A percentile compares a stretch with the other conserved stretches of the same genome.
Conservation (phyloP, 108 stramenopile genomes). For the Ochromonas danica region DNA sequence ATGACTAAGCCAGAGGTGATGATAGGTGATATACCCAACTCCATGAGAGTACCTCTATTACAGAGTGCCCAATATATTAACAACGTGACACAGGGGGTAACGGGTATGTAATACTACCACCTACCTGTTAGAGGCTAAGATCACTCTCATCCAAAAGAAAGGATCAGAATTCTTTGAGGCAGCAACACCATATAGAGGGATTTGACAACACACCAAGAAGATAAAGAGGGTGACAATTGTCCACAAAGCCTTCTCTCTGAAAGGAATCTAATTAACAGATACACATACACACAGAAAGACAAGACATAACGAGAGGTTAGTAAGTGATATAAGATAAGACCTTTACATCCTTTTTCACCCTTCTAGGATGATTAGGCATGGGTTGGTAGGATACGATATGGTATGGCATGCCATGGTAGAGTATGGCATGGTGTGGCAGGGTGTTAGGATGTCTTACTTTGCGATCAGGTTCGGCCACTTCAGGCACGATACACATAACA, state of each 20-base stretch:
- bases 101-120: neutral
- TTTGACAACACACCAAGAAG: constrained; percentile 98
- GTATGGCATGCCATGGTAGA: too few species aligned
- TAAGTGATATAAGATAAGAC: too few species aligned
- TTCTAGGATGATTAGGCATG: too few species aligned
- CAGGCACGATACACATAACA: constrained; percentile 95
- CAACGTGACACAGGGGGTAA: neutral
- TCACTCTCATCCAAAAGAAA: constrained; percentile 99
- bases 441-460: constrained; percentile 79
- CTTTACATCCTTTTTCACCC: too few species aligned
- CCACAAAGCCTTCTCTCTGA: constrained; percentile 98
- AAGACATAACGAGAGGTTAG: too few species aligned
- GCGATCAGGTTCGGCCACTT: constrained; percentile 92
- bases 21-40: constrained; percentile 92
- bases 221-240: constrained; percentile 98
- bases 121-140: constrained; percentile 95
- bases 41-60: constrained; percentile 91
- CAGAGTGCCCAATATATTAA: neutral
- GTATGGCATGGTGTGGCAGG: too few species aligned
- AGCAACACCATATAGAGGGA: constrained; percentile 97
- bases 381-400: too few species aligned
- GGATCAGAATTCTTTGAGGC: constrained; percentile 96
- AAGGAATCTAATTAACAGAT: constrained; percentile 58
- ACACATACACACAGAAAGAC: too few species aligned
- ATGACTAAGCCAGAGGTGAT: constrained; percentile 54